Evolutionary conservation across 164 flowering plant species (phyloP).

Genomic region (Sextonia rubra): DNA sequence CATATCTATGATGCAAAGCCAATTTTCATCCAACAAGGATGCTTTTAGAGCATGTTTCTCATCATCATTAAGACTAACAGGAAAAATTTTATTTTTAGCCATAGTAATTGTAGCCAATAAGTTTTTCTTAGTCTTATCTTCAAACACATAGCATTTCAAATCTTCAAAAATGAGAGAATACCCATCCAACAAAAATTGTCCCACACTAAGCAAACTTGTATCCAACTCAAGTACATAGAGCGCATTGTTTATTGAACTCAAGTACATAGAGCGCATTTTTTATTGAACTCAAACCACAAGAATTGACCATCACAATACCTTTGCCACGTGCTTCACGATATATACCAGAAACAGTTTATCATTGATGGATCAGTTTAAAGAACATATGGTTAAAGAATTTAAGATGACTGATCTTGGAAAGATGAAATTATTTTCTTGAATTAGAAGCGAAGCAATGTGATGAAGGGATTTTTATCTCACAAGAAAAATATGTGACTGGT

Average conservation of each 20-base stretch:
- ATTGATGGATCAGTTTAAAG: no score
- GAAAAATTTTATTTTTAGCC: neutral
- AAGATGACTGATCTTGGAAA: no score
- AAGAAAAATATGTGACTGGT: no score
- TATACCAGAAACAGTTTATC: no score
- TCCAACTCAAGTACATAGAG: neutral
- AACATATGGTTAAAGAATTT: no score
- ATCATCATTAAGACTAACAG: neutral
- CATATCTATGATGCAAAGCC: neutral
- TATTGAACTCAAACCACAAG: neutral
- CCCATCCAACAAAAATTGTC: neutral
- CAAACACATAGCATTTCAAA: neutral
- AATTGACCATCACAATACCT: neutral
- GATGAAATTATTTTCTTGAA: no score
- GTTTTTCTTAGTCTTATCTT: neutral
- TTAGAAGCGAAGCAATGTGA: no score
- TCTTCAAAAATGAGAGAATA: neutral
- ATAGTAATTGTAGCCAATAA: neutral
- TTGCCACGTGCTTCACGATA: neutral
- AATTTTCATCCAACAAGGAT: neutral
- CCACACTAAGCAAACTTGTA: neutral
- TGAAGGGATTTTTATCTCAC: no score
- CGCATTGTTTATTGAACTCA: neutral
- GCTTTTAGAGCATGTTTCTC: neutral
- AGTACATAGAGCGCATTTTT: neutral